phyloP scores from a whole-genome alignment of 2,329 filamentous ascomycete species.

The Fusarium heterosporum region DNA sequence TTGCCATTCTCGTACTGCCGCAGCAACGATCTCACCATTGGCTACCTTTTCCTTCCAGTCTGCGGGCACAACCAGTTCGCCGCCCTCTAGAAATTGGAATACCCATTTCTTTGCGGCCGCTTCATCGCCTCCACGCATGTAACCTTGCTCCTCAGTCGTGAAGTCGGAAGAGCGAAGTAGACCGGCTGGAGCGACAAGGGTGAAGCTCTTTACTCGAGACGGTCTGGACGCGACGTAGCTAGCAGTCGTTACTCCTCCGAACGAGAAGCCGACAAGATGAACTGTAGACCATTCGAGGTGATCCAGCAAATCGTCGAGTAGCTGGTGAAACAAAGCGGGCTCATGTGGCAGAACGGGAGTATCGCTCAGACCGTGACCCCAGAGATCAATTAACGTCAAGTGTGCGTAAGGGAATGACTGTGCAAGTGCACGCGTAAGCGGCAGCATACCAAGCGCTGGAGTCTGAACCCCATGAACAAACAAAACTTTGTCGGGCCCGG shows the following conservation, averaged over 20 bases:
- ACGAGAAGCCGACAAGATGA: slow-evolving; percentile 63
- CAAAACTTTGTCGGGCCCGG: slow-evolving; percentile 51
- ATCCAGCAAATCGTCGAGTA: slow-evolving; percentile 55
- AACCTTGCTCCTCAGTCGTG: slow-evolving; percentile 38
- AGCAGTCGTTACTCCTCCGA: slow-evolving; percentile 57
- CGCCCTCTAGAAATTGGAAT: slow-evolving; percentile 57
- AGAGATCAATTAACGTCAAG: slow-evolving; percentile 61
- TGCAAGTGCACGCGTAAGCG: slow-evolving; percentile 54
- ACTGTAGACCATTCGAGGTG: slow-evolving; percentile 56
- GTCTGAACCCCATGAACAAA: slow-evolving; percentile 65
- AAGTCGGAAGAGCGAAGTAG: slow-evolving; percentile 51
- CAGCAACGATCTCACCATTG: slow-evolving; percentile 58
- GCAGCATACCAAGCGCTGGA: slow-evolving; percentile 60
- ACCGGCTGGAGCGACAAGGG: slow-evolving; percentile 62
- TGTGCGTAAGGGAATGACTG: slow-evolving; percentile 52
- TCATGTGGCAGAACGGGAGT: slow-evolving; percentile 59
- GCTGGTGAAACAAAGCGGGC: slow-evolving; percentile 55
- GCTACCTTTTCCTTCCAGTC: slow-evolving; percentile 59
- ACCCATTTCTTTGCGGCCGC: slow-evolving; percentile 52
- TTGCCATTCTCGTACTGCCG: slow-evolving; percentile 62
- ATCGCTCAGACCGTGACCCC: slow-evolving; percentile 65
- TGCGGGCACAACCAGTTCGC: slow-evolving; percentile 53
- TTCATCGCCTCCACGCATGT: slow-evolving; percentile 47
- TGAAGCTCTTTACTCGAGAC: slow-evolving; percentile 49
- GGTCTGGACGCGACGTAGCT: slow-evolving; percentile 52